These are phyloP conservation scores for Populus tomentosa DNA, from an alignment of 441 rosid genomes.

Conservation along the genomic window DNA sequence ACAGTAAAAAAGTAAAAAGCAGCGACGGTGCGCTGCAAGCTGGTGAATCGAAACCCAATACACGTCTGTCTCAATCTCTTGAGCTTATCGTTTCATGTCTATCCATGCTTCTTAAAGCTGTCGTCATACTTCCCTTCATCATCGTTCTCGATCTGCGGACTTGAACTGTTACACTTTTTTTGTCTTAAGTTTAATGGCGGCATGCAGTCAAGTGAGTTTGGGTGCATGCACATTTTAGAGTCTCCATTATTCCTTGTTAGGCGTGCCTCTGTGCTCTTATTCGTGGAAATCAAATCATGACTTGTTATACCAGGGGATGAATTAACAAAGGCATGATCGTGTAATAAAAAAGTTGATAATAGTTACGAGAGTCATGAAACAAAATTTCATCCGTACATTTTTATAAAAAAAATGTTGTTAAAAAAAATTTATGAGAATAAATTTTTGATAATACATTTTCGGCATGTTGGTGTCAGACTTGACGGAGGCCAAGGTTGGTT, in stretches of 20 bases:
- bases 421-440: too few relatives aligned
- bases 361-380: too few relatives aligned
- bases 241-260: not conserved
- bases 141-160: not conserved
- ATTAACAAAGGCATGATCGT: too few relatives aligned
- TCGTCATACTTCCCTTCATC: not conserved
- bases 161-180: not conserved
- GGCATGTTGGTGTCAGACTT: too few relatives aligned
- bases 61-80: not conserved
- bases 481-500: too few relatives aligned
- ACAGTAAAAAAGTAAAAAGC: slow-evolving; percentile 1
- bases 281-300: not conserved
- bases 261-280: not conserved
- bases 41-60: not conserved
- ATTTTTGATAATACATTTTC: too few relatives aligned
- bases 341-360: too few relatives aligned
- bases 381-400: too few relatives aligned
- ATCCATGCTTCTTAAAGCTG: not conserved
- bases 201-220: too few relatives aligned
- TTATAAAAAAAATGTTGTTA: too few relatives aligned
- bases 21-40: slow-evolving; percentile 35
- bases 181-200: not conserved
- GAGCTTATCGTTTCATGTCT: not conserved
- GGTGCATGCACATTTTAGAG: not conserved
- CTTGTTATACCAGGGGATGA: not conserved